These are phyloP conservation scores for Eucalyptus sp. DNA, from an alignment of 345 rosid genomes.

Conservation along the genomic window DNA sequence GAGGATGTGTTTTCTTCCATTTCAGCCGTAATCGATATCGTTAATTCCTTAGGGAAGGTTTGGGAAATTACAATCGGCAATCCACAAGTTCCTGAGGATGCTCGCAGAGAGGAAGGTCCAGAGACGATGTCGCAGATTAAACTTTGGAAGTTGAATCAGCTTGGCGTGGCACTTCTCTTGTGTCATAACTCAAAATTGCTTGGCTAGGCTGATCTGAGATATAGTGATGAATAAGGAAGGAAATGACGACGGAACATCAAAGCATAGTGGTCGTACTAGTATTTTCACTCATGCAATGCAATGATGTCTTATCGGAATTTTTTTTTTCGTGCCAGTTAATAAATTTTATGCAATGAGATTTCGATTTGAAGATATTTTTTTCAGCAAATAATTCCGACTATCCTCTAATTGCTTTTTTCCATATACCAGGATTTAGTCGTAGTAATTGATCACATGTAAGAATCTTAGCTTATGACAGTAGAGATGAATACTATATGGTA, in stretches of 20 bases:
- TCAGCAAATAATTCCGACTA: background rate
- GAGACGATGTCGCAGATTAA: background rate
- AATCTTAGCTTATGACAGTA: background rate
- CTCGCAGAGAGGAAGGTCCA: background rate
- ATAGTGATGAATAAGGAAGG: background rate
- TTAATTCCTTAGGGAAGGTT: background rate
- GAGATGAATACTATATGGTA: too few species aligned
- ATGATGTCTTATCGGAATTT: background rate
- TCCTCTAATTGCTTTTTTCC: background rate
- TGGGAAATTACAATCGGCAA: background rate
- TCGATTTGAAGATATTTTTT: background rate
- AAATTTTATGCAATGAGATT: background rate
- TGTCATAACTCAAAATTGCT: background rate
- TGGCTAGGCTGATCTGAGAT: background rate
- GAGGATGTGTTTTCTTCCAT: background rate
- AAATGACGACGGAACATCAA: background rate
- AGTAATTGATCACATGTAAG: background rate
- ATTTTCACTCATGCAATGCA: background rate
- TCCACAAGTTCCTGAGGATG: background rate
- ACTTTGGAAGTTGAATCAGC: background rate
- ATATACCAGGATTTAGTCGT: background rate
- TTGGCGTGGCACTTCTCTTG: background rate
- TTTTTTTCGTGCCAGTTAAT: background rate
- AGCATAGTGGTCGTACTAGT: background rate
- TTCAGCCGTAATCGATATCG: background rate